Evolutionary conservation across 345 rosid species (phyloP).

Genomic region (Theobroma cacao): DNA sequence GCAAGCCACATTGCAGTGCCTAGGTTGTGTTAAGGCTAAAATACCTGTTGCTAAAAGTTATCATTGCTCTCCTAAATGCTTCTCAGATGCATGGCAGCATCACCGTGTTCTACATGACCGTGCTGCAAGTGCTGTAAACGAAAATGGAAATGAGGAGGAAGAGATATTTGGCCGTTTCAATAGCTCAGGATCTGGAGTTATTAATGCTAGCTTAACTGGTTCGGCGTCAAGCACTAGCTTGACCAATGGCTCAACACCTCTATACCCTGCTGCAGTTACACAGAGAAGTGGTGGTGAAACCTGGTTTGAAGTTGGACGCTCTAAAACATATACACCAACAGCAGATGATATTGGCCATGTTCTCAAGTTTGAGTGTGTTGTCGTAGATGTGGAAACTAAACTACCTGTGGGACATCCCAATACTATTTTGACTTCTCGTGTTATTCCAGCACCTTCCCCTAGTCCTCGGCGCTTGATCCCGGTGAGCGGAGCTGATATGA

Average conservation of each 20-base stretch:
- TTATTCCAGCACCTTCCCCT: slow-evolving; percentile 97
- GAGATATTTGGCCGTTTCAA: slow-evolving; percentile 82
- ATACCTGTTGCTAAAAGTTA: slow-evolving; percentile 82
- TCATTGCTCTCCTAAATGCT: slow-evolving; percentile 92
- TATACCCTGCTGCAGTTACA: slow-evolving; percentile 62
- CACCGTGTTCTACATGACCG: slow-evolving; percentile 94
- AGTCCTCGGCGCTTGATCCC: slow-evolving; percentile 85
- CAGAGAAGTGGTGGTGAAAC: slow-evolving; percentile 90
- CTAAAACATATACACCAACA: slow-evolving; percentile 90
- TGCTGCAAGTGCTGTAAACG: slow-evolving; percentile 76
- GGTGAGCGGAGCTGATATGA: slow-evolving; percentile 58
- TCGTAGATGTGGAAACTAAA: slow-evolving; percentile 79
- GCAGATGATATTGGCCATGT: slow-evolving; percentile 91
- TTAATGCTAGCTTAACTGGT: slow-evolving; percentile 55
- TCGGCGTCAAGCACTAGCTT: slow-evolving; percentile 61
- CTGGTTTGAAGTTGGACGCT: slow-evolving; percentile 91
- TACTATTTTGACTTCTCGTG: slow-evolving; percentile 80
- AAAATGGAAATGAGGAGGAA: slow-evolving; percentile 87
- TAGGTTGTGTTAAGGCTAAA: slow-evolving; percentile 87
- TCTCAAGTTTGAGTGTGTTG: slow-evolving; percentile 92
- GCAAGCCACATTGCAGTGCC: slow-evolving; percentile 83
- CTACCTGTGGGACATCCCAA: slow-evolving; percentile 55
- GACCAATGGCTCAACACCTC: slow-evolving; percentile 71
- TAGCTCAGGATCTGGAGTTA: slow-evolving; percentile 71
- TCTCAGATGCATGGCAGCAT: slow-evolving; percentile 98